phyloP scores from a whole-genome alignment of 495 filamentous ascomycete genomes.

The Echria macrotheca region DNA sequence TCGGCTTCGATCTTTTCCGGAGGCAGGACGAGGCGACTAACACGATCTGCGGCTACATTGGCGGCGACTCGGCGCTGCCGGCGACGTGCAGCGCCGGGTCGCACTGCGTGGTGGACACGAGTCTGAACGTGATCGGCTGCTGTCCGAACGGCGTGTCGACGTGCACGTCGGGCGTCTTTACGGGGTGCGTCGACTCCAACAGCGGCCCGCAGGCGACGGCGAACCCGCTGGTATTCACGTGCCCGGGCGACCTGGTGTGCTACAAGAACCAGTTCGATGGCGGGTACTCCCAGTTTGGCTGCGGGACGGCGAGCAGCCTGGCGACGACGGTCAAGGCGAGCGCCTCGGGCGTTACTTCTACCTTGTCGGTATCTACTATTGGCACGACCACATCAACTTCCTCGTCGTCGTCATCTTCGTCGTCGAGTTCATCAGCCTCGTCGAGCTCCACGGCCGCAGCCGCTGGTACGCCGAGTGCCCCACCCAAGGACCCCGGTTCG shows the following conservation, averaged over 20 bases:
- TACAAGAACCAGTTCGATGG: slow-evolving; percentile 43
- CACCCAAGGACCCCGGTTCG: slow-evolving; percentile 10
- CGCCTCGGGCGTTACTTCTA: slow-evolving; percentile 29
- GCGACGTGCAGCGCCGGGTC: slow-evolving; percentile 46
- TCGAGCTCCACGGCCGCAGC: slow-evolving; percentile 10
- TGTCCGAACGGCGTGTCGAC: slow-evolving; percentile 40
- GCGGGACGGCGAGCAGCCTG: slow-evolving; percentile 39
- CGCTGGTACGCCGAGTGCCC: slow-evolving; percentile 5
- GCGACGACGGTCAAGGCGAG: slow-evolving; percentile 38
- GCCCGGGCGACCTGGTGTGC: slow-evolving; percentile 38
- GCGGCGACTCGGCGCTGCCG: slow-evolving; percentile 36
- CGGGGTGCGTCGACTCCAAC: slow-evolving; percentile 43
- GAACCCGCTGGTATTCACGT: slow-evolving; percentile 46
- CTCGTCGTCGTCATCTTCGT: slow-evolving; percentile 14
- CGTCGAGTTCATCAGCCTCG: slow-evolving; percentile 13
- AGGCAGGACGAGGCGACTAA: slow-evolving; percentile 33
- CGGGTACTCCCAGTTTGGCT: slow-evolving; percentile 45
- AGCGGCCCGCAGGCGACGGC: slow-evolving; percentile 41
- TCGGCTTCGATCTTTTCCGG: slow-evolving; percentile 30
- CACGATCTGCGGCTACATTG: slow-evolving; percentile 45
- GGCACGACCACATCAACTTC: slow-evolving; percentile 20
- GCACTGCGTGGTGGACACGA: slow-evolving; percentile 43
- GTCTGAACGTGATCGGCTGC: slow-evolving; percentile 42
- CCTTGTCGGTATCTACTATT: slow-evolving; percentile 25
- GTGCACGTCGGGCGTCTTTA: slow-evolving; percentile 45